Evolutionary conservation across 768 basidiomycete species (phyloP), one percentile per base, ranked within the genome.

Genomic region (Trametes villosa): DNA sequence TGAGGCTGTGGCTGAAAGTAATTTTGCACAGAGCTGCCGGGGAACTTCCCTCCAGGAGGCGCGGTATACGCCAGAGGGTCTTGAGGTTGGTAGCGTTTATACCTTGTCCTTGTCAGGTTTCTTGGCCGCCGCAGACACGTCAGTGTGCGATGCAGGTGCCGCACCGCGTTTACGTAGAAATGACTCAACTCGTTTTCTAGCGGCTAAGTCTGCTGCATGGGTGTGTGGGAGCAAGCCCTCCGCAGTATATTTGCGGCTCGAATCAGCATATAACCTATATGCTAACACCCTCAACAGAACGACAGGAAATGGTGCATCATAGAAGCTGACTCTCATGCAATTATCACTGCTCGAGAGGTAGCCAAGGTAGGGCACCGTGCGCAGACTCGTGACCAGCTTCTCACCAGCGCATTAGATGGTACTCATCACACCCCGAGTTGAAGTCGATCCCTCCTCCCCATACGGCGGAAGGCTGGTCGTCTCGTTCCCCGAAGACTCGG

Each of bases 291-390:
- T 15, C 0, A 17, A n/a, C 62, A 92, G 89, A 78, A 87, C 69
- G 91, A 92, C 67, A 80, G 91, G 63, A 78, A 75, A 71, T 91
- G 89, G 84, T 86, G 84, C 62, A 80, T 92, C 67, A 78, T 90
- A 49, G 86, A 87, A 63, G 80, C 79, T 3, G 74, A 76, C 9
- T 82, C 77, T 6, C 75, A 83, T 44, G 67, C 68, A 4, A 79
- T 89, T 24, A 75, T 92, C 42, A 93, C 91, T 2, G 91, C 90
- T 6, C 81, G 91, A 51, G 83, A 86, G 56, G 72, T 83, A 33
- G 64, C 83, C 26, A 86, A 86, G 79, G 90, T 85, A 67, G 17
- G 75, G 30, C 8, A 31, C 46, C 30, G 29, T 40, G 7, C 45
- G 18, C 18, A 41, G 17, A n/a, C 20, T 36, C 1, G 15, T 22